Percentiles rank a stretch among this genome's conserved stretches.
These are phyloP conservation scores for Tuber calosporum DNA, from an alignment of 495 filamentous ascomycete genomes.

Conservation along the genomic window DNA sequence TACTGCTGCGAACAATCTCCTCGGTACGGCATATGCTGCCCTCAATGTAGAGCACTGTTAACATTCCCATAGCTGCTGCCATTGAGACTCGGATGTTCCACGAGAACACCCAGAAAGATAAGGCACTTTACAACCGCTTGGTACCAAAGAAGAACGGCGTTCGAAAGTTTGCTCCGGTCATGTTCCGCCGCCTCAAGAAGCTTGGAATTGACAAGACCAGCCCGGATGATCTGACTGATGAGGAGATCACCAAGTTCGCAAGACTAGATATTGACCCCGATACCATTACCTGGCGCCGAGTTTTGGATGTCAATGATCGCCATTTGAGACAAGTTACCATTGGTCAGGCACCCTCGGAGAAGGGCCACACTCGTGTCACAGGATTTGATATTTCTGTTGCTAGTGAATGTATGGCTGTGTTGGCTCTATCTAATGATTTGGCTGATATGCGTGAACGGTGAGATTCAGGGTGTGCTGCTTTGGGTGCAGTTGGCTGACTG, in stretches of 20 bases:
- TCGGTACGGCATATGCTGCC: constrained; percentile 43
- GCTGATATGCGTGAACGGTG: constrained; percentile 81
- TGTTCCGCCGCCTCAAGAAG: constrained; percentile 88
- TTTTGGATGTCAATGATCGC: constrained; percentile 93
- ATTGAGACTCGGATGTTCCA: constrained; percentile 99
- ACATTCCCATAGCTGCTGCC: constrained; percentile 58
- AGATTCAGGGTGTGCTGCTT: constrained; percentile 10
- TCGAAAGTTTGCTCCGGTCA: constrained; percentile 75
- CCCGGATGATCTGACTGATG: constrained; percentile 78
- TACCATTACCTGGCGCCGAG: constrained; percentile 93
- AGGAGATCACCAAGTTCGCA: constrained; percentile 81
- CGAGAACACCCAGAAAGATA: constrained; percentile 88
- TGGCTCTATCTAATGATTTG: constrained; percentile 82
- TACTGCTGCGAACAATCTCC: constrained; percentile 91
- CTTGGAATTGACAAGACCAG: constrained; percentile 91
- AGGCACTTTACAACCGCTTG: constrained; percentile 75
- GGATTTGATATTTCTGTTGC: constrained; percentile 97
- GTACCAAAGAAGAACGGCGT: constrained; percentile 86
- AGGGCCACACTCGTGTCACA: constrained; percentile 72
- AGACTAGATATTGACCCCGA: constrained; percentile 91
- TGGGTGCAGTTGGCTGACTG: background rate
- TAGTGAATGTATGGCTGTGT: constrained; percentile 96
- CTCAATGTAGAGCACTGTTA: background rate
- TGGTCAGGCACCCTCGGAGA: constrained; percentile 82
- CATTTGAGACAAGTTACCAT: constrained; percentile 83